Conservation (phyloP, 23 red algal species). For the Cyanidioschyzon merolae region DNA sequence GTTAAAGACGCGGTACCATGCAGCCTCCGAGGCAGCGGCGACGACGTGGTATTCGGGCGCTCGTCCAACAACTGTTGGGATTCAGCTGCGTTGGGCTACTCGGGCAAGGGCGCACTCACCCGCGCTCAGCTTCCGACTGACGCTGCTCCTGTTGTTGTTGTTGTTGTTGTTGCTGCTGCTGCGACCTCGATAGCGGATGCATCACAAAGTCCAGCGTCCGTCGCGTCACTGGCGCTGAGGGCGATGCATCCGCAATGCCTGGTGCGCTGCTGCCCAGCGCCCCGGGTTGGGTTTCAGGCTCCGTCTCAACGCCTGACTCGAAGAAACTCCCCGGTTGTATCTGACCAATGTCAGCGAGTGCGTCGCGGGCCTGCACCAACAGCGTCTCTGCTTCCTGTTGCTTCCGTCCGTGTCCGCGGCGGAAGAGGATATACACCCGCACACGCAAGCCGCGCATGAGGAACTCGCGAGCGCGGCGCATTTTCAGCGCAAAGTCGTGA, state of each 20-base stretch:
- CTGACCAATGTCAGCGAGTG: neutral
- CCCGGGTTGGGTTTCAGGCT: neutral
- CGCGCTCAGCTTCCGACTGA: too few relatives aligned
- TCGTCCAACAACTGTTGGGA: too few relatives aligned
- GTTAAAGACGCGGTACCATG: too few relatives aligned
- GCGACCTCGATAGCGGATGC: neutral
- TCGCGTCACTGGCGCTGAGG: too few relatives aligned
- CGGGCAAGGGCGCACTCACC: too few relatives aligned
- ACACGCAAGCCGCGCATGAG: conserved; percentile 44
- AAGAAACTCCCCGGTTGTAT: neutral
- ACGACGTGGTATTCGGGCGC: too few relatives aligned
- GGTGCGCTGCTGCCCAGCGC: neutral
- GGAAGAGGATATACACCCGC: conserved; percentile 49
- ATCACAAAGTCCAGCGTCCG: neutral
- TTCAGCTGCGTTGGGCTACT: too few relatives aligned
- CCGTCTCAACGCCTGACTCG: neutral
- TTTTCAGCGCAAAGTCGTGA: conserved; percentile 52
- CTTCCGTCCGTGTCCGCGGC: conserved; percentile 43
- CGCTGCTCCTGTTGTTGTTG: too few relatives aligned
- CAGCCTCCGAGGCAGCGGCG: too few relatives aligned
- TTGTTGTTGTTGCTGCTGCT: too few relatives aligned
- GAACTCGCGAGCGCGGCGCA: conserved; percentile 44
- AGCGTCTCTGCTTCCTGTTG: conserved; percentile 22
- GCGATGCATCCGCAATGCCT: neutral
- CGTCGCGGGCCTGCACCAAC: conserved; percentile 3